Evolutionary conservation across 2,329 filamentous ascomycete species (phyloP).

Genomic region (Pochonia chlamydosporia): DNA sequence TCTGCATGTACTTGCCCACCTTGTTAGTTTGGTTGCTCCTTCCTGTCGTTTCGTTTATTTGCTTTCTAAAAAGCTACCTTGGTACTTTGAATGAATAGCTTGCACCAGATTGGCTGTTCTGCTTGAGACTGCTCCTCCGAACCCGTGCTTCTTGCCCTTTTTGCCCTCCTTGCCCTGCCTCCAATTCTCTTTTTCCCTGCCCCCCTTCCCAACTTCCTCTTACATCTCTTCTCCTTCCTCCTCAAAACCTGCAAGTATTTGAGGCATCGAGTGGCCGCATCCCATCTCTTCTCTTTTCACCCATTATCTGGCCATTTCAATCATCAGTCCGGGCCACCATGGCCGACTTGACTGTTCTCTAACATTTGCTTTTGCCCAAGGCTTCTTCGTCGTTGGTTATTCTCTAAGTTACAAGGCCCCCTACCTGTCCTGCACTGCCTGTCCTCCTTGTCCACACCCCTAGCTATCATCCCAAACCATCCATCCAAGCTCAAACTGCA

Average conservation of each 20-base stretch:
- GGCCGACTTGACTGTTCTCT: slow-evolving; percentile 9
- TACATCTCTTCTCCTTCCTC: not conserved
- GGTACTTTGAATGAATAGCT: not conserved
- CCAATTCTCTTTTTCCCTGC: not conserved
- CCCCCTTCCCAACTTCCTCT: not conserved
- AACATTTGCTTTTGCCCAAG: slow-evolving; percentile 8
- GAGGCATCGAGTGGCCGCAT: slow-evolving; percentile 8
- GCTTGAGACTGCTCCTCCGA: not conserved
- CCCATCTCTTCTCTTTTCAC: slow-evolving; percentile 2
- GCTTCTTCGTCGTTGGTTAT: slow-evolving; percentile 10
- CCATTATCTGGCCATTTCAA: slow-evolving; percentile 10
- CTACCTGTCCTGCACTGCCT: too few relatives aligned
- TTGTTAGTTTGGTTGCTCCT: not conserved
- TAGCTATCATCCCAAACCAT: slow-evolving; percentile 1
- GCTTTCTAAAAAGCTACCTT: not conserved
- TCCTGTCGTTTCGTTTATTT: not conserved
- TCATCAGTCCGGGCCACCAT: slow-evolving; percentile 6
- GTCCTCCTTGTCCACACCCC: slow-evolving; percentile 1
- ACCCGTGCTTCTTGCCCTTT: not conserved
- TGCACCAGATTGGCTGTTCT: not conserved
- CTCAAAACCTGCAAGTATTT: slow-evolving; percentile 8
- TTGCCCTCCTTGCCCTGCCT: not conserved
- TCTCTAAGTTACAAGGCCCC: too few relatives aligned
- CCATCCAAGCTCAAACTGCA: not conserved
- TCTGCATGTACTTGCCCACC: too few relatives aligned